phyloP scores from a whole-genome alignment of 78 protist genomes.

The Dictyostelium brefeldianum region DNA sequence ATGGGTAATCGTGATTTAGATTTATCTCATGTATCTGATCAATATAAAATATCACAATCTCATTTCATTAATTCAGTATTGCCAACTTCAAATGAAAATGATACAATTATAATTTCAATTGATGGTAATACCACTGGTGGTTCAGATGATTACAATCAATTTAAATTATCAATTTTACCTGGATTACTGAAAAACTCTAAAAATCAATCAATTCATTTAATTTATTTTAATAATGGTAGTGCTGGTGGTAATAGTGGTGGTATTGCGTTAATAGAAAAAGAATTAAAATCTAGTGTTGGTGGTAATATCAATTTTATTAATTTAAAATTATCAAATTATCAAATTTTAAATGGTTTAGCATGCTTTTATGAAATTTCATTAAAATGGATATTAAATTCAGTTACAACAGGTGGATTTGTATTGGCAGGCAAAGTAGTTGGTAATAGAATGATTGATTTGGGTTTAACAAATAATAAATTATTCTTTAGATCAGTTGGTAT shows the following conservation, averaged over 20 bases:
- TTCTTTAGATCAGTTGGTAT: slow-evolving; percentile 85
- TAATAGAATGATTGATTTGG: slow-evolving; percentile 91
- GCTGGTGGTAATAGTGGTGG: background rate
- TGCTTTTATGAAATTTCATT: slow-evolving; percentile 75
- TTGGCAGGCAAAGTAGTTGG: slow-evolving; percentile 84
- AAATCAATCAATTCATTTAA: slow-evolving; percentile 11
- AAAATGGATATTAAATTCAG: slow-evolving; percentile 83
- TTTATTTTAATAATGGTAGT: background rate
- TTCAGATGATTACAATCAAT: slow-evolving; percentile 10
- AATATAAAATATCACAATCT: slow-evolving; percentile 38
- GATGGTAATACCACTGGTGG: background rate
- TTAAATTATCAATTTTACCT: slow-evolving; percentile 6
- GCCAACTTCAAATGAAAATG: slow-evolving; percentile 20
- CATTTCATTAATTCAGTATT: slow-evolving; percentile 18
- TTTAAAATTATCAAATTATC: background rate
- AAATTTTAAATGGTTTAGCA: background rate
- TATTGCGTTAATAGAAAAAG: background rate
- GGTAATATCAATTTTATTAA: background rate
- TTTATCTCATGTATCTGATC: slow-evolving; percentile 25
- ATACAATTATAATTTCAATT: slow-evolving; percentile 42
- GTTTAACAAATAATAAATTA: slow-evolving; percentile 89
- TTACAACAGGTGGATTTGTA: slow-evolving; percentile 92
- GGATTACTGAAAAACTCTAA: background rate
- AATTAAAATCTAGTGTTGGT: background rate
- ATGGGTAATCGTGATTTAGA: slow-evolving; percentile 74